These are phyloP conservation scores for Fusarium brachygibbosum DNA, from an alignment of 2,329 filamentous ascomycete genomes.

Conservation along the genomic window DNA sequence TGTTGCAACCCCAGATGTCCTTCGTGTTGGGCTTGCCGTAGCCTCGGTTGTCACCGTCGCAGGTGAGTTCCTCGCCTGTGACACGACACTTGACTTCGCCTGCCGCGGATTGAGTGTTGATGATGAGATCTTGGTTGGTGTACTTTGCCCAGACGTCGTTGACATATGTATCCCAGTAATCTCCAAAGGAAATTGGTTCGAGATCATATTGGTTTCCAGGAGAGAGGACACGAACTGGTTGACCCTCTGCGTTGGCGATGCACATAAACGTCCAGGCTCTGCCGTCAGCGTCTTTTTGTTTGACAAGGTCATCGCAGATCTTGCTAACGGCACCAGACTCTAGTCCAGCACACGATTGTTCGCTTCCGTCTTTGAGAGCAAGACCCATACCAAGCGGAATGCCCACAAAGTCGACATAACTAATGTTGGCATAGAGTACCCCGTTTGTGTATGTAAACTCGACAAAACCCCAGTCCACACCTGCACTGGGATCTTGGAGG, in stretches of 20 bases:
- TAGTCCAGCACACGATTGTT: conserved; percentile 59
- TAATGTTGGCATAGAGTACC: conserved; percentile 62
- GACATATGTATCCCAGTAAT: conserved; percentile 62
- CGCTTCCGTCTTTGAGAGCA: conserved; percentile 52
- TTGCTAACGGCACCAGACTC: conserved; percentile 51
- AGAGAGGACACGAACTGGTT: conserved; percentile 60
- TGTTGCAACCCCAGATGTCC: conserved; percentile 67
- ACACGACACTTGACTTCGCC: conserved; percentile 59
- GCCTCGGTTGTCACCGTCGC: conserved; percentile 58
- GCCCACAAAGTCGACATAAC: conserved; percentile 66
- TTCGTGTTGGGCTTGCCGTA: conserved; percentile 59
- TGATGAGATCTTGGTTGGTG: conserved; percentile 53
- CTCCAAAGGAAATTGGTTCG: conserved; percentile 53
- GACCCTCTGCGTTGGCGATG: conserved; percentile 54
- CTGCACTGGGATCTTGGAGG: conserved; percentile 58
- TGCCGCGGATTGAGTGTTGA: conserved; percentile 59
- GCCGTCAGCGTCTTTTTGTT: conserved; percentile 56
- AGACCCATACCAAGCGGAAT: conserved; percentile 65
- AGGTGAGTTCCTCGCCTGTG: conserved; percentile 53
- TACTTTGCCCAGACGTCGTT: conserved; percentile 63
- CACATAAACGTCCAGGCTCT: conserved; percentile 62
- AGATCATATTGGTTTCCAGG: conserved; percentile 58
- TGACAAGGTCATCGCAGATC: conserved; percentile 58
- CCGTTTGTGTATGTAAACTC: conserved; percentile 61
- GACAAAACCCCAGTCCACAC: conserved; percentile 64